Evolutionary conservation across 78 protist species (phyloP), one percentile per base, ranked within the genome.

Genomic region (Chrysochromulina tobinii): DNA sequence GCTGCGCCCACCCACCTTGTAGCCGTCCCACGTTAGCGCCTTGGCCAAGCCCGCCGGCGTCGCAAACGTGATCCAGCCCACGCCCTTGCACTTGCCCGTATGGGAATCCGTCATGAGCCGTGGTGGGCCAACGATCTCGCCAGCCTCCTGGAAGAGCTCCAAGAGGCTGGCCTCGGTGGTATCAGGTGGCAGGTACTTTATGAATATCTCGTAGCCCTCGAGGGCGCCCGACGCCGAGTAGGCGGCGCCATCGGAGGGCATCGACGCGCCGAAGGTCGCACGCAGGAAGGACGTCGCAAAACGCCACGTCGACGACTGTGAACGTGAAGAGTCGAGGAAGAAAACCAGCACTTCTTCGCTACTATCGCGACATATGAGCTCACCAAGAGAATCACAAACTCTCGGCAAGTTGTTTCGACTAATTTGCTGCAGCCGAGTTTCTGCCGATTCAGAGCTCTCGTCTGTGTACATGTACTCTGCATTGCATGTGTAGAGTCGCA

Each of bases 61-160:
- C 61, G 3, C 51, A 8, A 79, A 79, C 4, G 87, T 79, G 87
- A 79, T 54, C 87, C 87, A 79, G 64, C 87, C 87, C 64, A 69
- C 79, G 50, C 59, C 87, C 61, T 79, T 79, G 61, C 87, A 79
- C 61, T 3, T 27, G 50, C 87, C 87, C 48, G 38, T 67, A 1
- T 8, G 0, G 20, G 23, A 5, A 50, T 51, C 38, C 18, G 3
- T 53, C 48, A 79, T 27, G 51, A 79, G 87, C 64, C 48, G 48
- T 64, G 87, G 64, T 50, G 0, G 27, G 9, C 85, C 87, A 6
- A 23, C 48, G 5, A 54, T 54, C 21, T 2, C 4, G 38, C 87
- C 87, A 14, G 15, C 20, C 50, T 50, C 64, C 50, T 4, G 21
- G 48, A 79, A 79, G 18, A 79, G 20, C 25, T 3, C 20, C 18